A percentile compares a stretch with the other conserved stretches of the same genome.
These are phyloP conservation scores for Hortaea sp. DNA, from an alignment of 2,329 filamentous ascomycete species.

Conservation along the genomic window DNA sequence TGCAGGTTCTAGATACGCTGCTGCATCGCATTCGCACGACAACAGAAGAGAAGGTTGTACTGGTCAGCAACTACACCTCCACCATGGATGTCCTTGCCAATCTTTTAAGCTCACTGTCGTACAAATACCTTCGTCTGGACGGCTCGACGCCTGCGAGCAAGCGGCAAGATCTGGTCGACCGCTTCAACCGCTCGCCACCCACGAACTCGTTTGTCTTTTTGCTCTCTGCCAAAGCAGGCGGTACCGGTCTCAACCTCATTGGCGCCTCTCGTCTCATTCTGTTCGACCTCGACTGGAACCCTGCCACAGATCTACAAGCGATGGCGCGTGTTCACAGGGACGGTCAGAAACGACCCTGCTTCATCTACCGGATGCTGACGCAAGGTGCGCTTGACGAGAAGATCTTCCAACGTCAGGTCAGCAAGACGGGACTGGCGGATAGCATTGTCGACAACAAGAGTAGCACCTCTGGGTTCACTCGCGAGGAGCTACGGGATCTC, in stretches of 20 bases:
- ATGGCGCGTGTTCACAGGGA: constrained; percentile 67
- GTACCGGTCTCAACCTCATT: constrained; percentile 59
- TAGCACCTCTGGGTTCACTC: constrained; percentile 51
- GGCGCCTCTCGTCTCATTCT: constrained; percentile 60
- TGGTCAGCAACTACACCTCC: constrained; percentile 68
- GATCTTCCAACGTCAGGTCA: constrained; percentile 64
- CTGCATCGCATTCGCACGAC: constrained; percentile 50
- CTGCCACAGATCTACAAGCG: constrained; percentile 61
- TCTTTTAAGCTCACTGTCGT: constrained; percentile 49
- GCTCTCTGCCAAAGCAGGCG: constrained; percentile 62
- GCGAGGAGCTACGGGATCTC: constrained; percentile 55
- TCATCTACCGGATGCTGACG: constrained; percentile 59
- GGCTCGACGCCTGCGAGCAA: constrained; percentile 55
- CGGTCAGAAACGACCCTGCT: constrained; percentile 57
- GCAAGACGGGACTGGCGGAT: constrained; percentile 60
- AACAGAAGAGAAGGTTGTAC: constrained; percentile 60
- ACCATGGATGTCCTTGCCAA: constrained; percentile 58
- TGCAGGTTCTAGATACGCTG: constrained; percentile 56
- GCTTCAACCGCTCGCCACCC: constrained; percentile 53
- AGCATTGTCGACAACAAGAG: constrained; percentile 60
- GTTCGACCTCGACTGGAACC: constrained; percentile 70
- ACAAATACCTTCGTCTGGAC: constrained; percentile 58
- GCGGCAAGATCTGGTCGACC: constrained; percentile 58
- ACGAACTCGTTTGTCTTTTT: constrained; percentile 57
- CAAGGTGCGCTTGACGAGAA: constrained; percentile 64